These are phyloP conservation scores for Colletotrichum cereale DNA, from an alignment of 2,329 filamentous ascomycete species.

Conservation along the genomic window DNA sequence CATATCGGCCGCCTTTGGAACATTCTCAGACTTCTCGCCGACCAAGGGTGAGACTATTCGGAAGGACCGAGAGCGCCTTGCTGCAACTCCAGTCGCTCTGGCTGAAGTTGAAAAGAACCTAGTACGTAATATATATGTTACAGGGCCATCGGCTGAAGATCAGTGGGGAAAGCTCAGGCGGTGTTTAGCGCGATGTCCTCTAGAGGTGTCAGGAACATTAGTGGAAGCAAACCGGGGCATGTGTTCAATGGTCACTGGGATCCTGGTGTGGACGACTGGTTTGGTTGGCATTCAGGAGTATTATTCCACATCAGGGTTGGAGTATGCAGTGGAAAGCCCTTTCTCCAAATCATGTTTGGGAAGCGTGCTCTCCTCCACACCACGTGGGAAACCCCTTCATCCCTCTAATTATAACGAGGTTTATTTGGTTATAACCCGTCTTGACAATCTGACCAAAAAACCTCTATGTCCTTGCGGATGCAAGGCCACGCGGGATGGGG, in stretches of 20 bases:
- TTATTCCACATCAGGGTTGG: no score
- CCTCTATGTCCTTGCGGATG: not conserved
- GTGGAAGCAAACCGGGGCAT: not conserved
- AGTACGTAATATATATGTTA: not conserved
- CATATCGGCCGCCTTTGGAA: not conserved
- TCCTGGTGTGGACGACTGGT: not conserved
- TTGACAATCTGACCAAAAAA: not conserved
- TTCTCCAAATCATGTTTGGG: no score
- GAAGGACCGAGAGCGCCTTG: not conserved
- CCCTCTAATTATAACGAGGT: no score
- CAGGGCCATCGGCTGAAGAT: not conserved
- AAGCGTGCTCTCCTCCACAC: not conserved
- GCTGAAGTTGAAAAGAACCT: not conserved
- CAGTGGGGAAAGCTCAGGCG: constrained; percentile 7
- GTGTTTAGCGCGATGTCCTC: not conserved
- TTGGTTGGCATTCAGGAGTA: not conserved
- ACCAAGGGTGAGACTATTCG: not conserved
- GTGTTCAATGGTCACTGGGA: not conserved
- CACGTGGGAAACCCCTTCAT: rapidly evolving
- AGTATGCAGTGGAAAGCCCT: no score
- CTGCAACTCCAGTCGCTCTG: not conserved
- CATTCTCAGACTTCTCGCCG: not conserved
- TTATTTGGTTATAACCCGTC: no score
- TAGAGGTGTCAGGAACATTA: not conserved
- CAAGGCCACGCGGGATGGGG: not conserved